Evolutionary conservation across 192 early-diverging fungal genomes (phyloP).

Genomic region (Diversispora eburnea): DNA sequence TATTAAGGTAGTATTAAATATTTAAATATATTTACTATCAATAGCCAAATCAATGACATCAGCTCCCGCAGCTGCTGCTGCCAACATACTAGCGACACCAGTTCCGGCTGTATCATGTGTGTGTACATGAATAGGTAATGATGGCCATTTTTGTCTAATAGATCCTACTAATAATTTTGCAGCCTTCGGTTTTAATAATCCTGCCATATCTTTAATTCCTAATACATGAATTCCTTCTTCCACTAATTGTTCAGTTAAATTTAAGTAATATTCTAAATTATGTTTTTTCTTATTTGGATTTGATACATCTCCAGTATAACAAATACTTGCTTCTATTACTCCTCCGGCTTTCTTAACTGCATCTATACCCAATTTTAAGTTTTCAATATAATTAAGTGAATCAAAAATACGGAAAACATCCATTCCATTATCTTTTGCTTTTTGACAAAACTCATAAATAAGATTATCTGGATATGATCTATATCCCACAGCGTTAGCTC

Average conservation of each 20-base stretch:
- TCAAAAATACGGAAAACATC: conserved; percentile 99
- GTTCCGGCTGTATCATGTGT: conserved; percentile 98
- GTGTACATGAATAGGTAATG: conserved; percentile 93
- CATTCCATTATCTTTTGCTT: conserved; percentile 83
- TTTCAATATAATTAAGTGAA: conserved; percentile 95
- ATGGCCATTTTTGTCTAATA: conserved; percentile 81
- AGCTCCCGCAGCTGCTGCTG: conserved; percentile 85
- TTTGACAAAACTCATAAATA: conserved; percentile 93
- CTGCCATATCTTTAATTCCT: conserved; percentile 96
- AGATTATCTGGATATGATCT: conserved; percentile 97
- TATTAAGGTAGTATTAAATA: not conserved
- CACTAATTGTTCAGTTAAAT: conserved; percentile 85
- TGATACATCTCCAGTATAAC: conserved; percentile 93
- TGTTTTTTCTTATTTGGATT: conserved; percentile 80
- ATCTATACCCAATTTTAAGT: conserved; percentile 90
- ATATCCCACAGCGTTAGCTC: conserved; percentile 97
- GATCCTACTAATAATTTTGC: conserved; percentile 83
- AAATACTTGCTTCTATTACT: conserved; percentile 87
- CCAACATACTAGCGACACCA: conserved; percentile 93
- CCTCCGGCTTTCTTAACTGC: conserved; percentile 92
- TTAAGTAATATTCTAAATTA: conserved; percentile 88
- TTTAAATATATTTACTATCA: conserved; percentile 49
- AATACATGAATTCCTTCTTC: conserved; percentile 89
- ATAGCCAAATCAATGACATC: conserved; percentile 92
- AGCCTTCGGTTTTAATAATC: conserved; percentile 88